Percentiles rank a stretch among this genome's conserved stretches.
Conservation (phyloP, 495 filamentous ascomycete genomes). For the Friedmanniomyces simplex region DNA sequence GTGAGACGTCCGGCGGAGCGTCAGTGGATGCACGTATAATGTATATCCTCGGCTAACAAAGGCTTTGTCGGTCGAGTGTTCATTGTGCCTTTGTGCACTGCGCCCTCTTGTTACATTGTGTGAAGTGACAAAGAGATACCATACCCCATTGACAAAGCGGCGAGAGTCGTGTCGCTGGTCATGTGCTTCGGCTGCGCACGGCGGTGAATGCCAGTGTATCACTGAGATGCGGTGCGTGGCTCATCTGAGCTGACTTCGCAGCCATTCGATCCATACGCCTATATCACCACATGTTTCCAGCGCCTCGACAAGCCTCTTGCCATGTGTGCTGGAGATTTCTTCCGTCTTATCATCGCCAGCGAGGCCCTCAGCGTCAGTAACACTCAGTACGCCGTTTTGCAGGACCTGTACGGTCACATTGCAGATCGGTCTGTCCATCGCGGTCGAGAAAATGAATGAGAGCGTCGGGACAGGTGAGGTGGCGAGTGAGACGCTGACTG, state of each 20-base stretch:
- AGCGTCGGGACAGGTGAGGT: slow-evolving; percentile 12
- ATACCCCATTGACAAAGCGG: not conserved
- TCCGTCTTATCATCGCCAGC: not conserved
- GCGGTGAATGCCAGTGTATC: not conserved
- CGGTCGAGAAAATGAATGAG: slow-evolving; percentile 10
- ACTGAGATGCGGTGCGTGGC: not conserved
- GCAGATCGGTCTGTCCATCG: not conserved
- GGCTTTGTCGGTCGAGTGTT: not conserved
- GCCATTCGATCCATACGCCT: slow-evolving; percentile 30
- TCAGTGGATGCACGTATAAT: not conserved
- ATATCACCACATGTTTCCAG: slow-evolving; percentile 28
- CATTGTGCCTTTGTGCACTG: not conserved
- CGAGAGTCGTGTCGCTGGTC: not conserved
- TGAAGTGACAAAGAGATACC: not conserved
- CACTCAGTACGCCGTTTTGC: slow-evolving; percentile 23
- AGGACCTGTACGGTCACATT: slow-evolving; percentile 21
- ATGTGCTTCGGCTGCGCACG: not conserved
- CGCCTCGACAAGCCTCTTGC: slow-evolving; percentile 21
- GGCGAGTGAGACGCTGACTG: slow-evolving; percentile 14
- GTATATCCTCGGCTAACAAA: not conserved
- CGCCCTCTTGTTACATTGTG: not conserved
- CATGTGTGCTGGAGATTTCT: not conserved
- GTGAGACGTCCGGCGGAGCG: not conserved
- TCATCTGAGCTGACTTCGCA: slow-evolving; percentile 3
- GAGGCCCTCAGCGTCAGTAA: slow-evolving; percentile 8